Conservation (phyloP, 2,329 filamentous ascomycete species). For the Aureobasidium sp. region DNA sequence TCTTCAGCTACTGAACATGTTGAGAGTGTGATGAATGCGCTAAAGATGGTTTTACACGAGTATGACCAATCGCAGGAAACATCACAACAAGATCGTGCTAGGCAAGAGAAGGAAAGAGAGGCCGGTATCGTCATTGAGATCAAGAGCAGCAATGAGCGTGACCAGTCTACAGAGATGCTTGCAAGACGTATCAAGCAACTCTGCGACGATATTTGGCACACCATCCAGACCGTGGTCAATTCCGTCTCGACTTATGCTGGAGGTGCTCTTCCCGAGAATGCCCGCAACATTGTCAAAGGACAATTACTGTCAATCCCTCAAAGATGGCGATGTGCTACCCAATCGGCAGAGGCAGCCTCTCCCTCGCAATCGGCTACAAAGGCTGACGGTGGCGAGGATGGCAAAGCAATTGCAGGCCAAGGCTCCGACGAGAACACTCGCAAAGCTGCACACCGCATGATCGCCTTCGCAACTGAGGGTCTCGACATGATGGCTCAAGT, state of each 20-base stretch:
- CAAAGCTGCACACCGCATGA: constrained; percentile 62
- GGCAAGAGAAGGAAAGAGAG: constrained; percentile 22
- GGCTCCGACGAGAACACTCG: constrained; percentile 41
- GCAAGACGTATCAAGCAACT: constrained; percentile 68
- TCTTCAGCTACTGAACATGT: constrained; percentile 77
- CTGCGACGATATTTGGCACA: constrained; percentile 42
- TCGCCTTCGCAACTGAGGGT: constrained; percentile 82
- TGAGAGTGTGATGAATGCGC: constrained; percentile 62
- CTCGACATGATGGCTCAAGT: constrained; percentile 94
- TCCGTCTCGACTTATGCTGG: constrained; percentile 85
- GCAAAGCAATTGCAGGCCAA: constrained; percentile 16
- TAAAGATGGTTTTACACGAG: constrained; percentile 71
- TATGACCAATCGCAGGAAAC: constrained; percentile 51
- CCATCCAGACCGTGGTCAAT: constrained; percentile 69
- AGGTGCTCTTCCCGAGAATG: constrained; percentile 86
- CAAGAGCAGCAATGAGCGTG: constrained; percentile 18
- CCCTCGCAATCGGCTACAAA: constrained; percentile 9
- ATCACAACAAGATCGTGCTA: constrained; percentile 17
- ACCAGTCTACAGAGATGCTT: constrained; percentile 50
- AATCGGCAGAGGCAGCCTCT: constrained; percentile 27
- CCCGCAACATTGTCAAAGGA: constrained; percentile 70
- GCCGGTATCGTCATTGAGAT: constrained; percentile 15
- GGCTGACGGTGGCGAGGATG: constrained; percentile 19
- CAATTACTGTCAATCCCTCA: constrained; percentile 81
- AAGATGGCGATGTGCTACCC: constrained; percentile 64